A percentile compares a stretch with the other conserved stretches of the same genome.
These are phyloP conservation scores for Kondoa malvinella DNA, from an alignment of 768 basidiomycete genomes.

Conservation along the genomic window DNA sequence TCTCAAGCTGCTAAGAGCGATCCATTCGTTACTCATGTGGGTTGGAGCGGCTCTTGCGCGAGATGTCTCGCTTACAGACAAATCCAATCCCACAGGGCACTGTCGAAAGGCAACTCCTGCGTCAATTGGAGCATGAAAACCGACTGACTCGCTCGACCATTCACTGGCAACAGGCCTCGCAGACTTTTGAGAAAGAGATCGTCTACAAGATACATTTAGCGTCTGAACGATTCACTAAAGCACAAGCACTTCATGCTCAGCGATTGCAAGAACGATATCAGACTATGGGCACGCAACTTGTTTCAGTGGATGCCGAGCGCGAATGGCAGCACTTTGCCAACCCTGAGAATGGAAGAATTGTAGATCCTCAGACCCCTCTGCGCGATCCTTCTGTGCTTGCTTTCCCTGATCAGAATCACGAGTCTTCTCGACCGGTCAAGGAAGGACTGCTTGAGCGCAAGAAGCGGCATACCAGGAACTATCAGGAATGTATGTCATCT, in stretches of 20 bases:
- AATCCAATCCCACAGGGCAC: neutral
- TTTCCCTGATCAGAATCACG: constrained; percentile 27
- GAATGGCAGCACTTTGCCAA: constrained; percentile 8
- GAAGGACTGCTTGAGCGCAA: constrained; percentile 28
- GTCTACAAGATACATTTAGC: neutral
- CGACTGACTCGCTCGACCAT: constrained; percentile 1
- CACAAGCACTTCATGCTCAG: neutral
- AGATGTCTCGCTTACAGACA: neutral
- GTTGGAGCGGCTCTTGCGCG: neutral
- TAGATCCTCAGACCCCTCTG: constrained; percentile 22
- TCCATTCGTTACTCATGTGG: neutral
- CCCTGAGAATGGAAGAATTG: constrained; percentile 7
- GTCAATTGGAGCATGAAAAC: constrained; percentile 2
- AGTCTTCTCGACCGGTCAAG: constrained; percentile 25
- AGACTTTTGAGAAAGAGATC: neutral
- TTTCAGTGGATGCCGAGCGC: neutral
- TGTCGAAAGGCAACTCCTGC: neutral
- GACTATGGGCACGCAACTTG: neutral
- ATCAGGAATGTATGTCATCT: no score
- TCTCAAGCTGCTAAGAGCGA: neutral
- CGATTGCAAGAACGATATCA: neutral
- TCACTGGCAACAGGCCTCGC: neutral
- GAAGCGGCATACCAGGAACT: constrained; percentile 29
- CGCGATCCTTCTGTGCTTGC: constrained; percentile 21
- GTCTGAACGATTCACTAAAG: neutral